phyloP scores from a whole-genome alignment of 306 rosid species.

The Quercus berberidifolia region DNA sequence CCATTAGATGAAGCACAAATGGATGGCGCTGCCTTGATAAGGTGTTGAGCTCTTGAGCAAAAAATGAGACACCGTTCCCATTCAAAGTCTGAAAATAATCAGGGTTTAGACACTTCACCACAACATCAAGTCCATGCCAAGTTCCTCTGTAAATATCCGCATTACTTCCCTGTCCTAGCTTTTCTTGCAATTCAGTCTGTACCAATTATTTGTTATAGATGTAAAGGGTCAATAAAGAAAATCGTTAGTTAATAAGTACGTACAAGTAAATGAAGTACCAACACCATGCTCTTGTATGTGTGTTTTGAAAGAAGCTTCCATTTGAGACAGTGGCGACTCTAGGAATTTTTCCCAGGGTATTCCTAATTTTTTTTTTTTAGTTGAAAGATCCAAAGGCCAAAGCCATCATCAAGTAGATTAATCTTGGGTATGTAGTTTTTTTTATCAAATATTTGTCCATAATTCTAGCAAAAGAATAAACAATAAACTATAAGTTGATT shows the following conservation, averaged over 20 bases:
- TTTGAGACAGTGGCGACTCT: too few relatives aligned
- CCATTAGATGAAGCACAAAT: conserved; percentile 65
- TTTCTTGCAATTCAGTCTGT: conserved; percentile 59
- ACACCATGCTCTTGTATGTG: not conserved
- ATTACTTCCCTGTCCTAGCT: conserved; percentile 70
- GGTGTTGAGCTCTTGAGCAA: conserved; percentile 66
- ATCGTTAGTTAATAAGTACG: not conserved
- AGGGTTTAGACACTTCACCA: conserved; percentile 58
- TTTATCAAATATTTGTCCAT: too few relatives aligned
- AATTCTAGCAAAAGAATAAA: too few relatives aligned
- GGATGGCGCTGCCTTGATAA: conserved; percentile 61
- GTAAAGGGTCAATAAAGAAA: not conserved
- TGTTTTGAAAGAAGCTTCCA: not conserved
- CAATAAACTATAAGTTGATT: too few relatives aligned
- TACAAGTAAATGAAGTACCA: not conserved
- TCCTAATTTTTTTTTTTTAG: too few relatives aligned
- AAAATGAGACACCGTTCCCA: conserved; percentile 46
- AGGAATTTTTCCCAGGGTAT: too few relatives aligned
- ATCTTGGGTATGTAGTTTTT: too few relatives aligned
- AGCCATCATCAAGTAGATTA: too few relatives aligned
- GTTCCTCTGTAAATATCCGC: conserved; percentile 60
- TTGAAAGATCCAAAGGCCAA: too few relatives aligned
- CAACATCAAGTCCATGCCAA: conserved; percentile 75
- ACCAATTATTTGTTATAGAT: too few relatives aligned
- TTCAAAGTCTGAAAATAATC: conserved; percentile 52